These are phyloP conservation scores for Xylariaceae sp. DNA, from an alignment of 2,329 filamentous ascomycete species.

Conservation along the genomic window DNA sequence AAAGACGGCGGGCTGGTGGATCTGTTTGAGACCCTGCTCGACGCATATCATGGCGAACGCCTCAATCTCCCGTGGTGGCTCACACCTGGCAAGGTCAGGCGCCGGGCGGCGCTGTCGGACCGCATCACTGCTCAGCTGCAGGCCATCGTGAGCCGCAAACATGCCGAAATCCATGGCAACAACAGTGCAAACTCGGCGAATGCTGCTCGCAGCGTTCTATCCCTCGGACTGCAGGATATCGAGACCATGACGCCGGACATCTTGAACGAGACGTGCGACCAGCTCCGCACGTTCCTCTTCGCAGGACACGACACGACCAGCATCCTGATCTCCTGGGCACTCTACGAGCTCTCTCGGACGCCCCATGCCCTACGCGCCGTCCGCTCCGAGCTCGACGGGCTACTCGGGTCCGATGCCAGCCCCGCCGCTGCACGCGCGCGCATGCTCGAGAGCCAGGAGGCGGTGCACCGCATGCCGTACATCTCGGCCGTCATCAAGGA, in stretches of 20 bases:
- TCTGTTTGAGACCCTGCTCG: slow-evolving; percentile 20
- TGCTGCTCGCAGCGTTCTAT: slow-evolving; percentile 25
- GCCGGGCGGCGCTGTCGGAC: slow-evolving; percentile 6
- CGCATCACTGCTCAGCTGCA: slow-evolving; percentile 16
- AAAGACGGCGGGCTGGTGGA: slow-evolving; percentile 18
- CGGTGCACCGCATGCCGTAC: slow-evolving; percentile 27
- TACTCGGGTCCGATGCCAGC: slow-evolving; percentile 26
- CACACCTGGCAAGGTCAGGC: slow-evolving; percentile 1
- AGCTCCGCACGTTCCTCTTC: slow-evolving; percentile 32
- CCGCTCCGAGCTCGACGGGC: slow-evolving; percentile 26
- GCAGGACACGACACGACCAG: slow-evolving; percentile 35
- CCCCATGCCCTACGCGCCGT: slow-evolving; percentile 23
- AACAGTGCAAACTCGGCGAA: slow-evolving; percentile 3
- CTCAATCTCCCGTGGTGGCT: slow-evolving; percentile 10
- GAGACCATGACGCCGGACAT: slow-evolving; percentile 20
- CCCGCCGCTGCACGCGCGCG: slow-evolving; percentile 17
- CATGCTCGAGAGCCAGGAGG: slow-evolving; percentile 23
- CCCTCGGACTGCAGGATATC: slow-evolving; percentile 24
- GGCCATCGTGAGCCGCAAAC: slow-evolving; percentile 20
- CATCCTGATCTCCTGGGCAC: slow-evolving; percentile 28
- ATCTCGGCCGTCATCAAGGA: slow-evolving; percentile 32
- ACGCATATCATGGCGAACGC: slow-evolving; percentile 12
- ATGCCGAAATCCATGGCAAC: slow-evolving; percentile 2
- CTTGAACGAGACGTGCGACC: slow-evolving; percentile 25
- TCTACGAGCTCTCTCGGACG: slow-evolving; percentile 28